A percentile compares a stretch with the other conserved stretches of the same genome.
Conservation (phyloP, 352 stramenopile species). For the Phytopythium boreale region DNA sequence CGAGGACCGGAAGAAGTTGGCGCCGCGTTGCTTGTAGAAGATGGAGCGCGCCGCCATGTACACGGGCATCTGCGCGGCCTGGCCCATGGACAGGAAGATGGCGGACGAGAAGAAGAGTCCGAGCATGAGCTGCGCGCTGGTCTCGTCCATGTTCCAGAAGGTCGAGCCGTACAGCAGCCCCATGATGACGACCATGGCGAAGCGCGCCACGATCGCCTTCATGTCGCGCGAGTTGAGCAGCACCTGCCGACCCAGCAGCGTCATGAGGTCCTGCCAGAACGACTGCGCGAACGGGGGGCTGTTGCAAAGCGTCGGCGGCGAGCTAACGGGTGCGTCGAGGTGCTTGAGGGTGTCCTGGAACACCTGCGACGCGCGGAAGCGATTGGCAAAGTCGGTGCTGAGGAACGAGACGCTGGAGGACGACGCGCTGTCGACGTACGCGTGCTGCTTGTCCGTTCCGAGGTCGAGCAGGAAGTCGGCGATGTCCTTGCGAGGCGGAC, state of each 20-base stretch:
- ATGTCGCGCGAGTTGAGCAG: constrained; percentile 60
- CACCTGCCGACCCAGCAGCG: constrained; percentile 59
- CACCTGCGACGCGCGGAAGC: constrained; percentile 48
- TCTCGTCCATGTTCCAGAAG: constrained; percentile 60
- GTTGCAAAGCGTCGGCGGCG: constrained; percentile 8
- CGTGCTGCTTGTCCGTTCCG: constrained; percentile 46
- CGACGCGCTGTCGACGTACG: constrained; percentile 21
- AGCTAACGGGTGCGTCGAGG: constrained; percentile 24
- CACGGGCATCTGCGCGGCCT: constrained; percentile 72
- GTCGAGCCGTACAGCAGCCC: constrained; percentile 58
- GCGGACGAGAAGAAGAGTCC: constrained; percentile 86
- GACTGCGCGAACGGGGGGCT: constrained; percentile 42
- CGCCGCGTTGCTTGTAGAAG: constrained; percentile 89
- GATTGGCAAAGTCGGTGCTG: constrained; percentile 40
- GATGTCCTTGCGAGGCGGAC: constrained; percentile 43
- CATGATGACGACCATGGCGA: constrained; percentile 63
- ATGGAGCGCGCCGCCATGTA: constrained; percentile 73
- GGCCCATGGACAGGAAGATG: constrained; percentile 85
- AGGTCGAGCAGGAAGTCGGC: constrained; percentile 57
- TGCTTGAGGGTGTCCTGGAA: constrained; percentile 45
- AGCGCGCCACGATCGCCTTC: constrained; percentile 38
- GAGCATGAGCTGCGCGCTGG: constrained; percentile 60
- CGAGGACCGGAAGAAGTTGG: constrained; percentile 85
- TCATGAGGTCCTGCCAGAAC: constrained; percentile 39
- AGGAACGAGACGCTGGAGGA: constrained; percentile 18